Evolutionary conservation across 1,139 yeast genomes (phyloP).

Genomic region (Candida dubliniensis): DNA sequence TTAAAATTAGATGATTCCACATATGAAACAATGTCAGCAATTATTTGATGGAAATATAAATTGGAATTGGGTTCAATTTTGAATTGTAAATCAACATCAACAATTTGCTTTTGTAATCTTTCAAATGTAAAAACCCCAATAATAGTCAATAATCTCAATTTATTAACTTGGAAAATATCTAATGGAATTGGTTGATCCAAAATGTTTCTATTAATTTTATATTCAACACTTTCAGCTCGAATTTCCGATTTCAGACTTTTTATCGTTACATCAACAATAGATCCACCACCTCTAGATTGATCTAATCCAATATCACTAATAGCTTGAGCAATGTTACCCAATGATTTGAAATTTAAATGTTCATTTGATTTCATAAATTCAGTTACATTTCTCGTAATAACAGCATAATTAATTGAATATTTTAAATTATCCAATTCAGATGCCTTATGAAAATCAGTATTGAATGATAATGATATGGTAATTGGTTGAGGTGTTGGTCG

Average conservation of each 20-base stretch:
- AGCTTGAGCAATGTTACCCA: constrained; percentile 57
- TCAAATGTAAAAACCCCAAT: constrained; percentile 94
- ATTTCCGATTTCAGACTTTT: constrained; percentile 55
- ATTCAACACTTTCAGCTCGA: constrained; percentile 52
- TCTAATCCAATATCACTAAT: constrained; percentile 51
- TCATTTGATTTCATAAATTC: constrained; percentile 49
- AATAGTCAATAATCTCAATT: constrained; percentile 64
- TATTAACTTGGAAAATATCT: constrained; percentile 43
- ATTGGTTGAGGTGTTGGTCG: constrained; percentile 72
- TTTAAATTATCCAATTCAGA: constrained; percentile 75
- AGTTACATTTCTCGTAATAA: constrained; percentile 62
- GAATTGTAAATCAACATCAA: constrained; percentile 54
- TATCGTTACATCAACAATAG: constrained; percentile 45
- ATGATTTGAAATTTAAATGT: constrained; percentile 49
- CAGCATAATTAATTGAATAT: constrained; percentile 86
- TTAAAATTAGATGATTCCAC: constrained; percentile 78
- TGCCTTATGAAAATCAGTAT: constrained; percentile 70
- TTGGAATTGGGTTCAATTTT: constrained; percentile 40
- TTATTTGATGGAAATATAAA: constrained; percentile 35
- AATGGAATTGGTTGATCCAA: constrained; percentile 12
- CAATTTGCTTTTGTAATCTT: constrained; percentile 73
- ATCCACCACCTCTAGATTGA: constrained; percentile 52
- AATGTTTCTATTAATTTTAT: constrained; percentile 32
- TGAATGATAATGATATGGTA: constrained; percentile 55
- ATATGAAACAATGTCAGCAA: constrained; percentile 50